Evolutionary conservation across 2,329 filamentous ascomycete species (phyloP), one percentile per base, ranked within the genome.

Genomic region (Periconia sp.): DNA sequence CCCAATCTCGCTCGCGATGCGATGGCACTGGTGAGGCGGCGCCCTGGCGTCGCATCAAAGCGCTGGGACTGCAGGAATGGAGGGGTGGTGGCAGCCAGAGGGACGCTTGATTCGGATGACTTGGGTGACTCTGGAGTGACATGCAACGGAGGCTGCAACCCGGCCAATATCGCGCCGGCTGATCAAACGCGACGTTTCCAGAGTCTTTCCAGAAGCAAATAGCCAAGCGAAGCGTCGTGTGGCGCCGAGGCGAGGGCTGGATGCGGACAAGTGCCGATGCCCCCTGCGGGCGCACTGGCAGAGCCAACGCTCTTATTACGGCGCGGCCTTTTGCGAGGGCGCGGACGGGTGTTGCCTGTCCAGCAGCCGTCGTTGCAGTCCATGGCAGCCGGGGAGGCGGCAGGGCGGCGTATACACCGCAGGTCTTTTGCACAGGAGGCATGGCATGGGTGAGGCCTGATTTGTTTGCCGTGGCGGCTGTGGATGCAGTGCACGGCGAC

Each of bases 131-230:
- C 18, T 34, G 3, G 48, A 40, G 42, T 22, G 22, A 30, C 30
- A 40, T 44, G 42, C 24, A 43, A 30, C 46, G 21, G 41, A 32
- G 37, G 38, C 38, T 32, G 42, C 21, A 19, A 30, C 32, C 11
- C 30, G 41, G 45, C 37, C 48, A 36, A 49, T 49, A 25, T 45
- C 28, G 43, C 35, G 40, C 39, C 37, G 44, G 46, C 30, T 44
- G 50, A 61, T 59, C 56, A 58, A 58, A 59, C 52, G 41, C 43
- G 39, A 46, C 40, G 45, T 53, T 61, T 61, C 58, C 52, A 59
- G 54, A 54, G 49, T 26, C 35, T 50, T 61, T 61, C 58, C 53
- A 59, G 58, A 61, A 61, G 52, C 32, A 56, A 45, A 50, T 47
- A 54, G 45, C 50, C 54, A 56, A 56, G 56, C 54, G 54, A 57